These are phyloP conservation scores for Aspergillus sp. DNA, from an alignment of 2,329 filamentous ascomycete species.

Conservation along the genomic window DNA sequence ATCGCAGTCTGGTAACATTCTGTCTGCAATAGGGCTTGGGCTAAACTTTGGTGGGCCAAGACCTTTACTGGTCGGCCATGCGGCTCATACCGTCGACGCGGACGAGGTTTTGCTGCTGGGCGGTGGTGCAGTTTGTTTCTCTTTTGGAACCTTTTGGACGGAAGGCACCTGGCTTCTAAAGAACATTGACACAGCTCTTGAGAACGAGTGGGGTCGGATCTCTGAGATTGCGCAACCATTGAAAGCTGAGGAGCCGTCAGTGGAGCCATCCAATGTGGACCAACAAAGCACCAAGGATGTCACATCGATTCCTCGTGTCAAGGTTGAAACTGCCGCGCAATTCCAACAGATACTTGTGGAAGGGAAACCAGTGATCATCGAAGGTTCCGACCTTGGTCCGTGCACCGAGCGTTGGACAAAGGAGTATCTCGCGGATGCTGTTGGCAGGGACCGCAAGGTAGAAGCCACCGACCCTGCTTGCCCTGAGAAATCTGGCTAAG, in stretches of 20 bases:
- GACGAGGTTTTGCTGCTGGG: constrained; percentile 66
- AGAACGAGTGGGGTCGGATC: constrained; percentile 38
- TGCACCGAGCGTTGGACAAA: constrained; percentile 70
- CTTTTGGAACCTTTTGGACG: constrained; percentile 87
- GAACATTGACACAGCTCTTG: constrained; percentile 25
- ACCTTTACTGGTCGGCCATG: constrained; percentile 73
- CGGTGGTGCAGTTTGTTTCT: constrained; percentile 86
- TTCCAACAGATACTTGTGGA: constrained; percentile 63
- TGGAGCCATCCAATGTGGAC: constrained; percentile 3
- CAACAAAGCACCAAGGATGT: constrained; percentile 20
- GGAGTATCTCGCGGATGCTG: constrained; percentile 64
- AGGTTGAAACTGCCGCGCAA: constrained; percentile 54
- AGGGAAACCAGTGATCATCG: constrained; percentile 66
- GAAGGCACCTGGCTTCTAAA: constrained; percentile 57
- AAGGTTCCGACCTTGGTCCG: constrained; percentile 65
- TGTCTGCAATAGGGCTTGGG: constrained; percentile 32
- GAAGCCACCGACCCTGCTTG: constrained; percentile 19
- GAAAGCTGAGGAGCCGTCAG: constrained; percentile 9
- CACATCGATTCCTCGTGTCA: constrained; percentile 53
- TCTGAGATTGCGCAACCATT: constrained; percentile 20
- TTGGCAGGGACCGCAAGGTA: constrained; percentile 65
- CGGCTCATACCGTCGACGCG: constrained; percentile 51
- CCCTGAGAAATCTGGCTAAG: not conserved
- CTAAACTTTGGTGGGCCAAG: constrained; percentile 43
- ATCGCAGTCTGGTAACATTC: constrained; percentile 21